Evolutionary conservation across 352 stramenopile genomes (phyloP).

Genomic region (Aphanomyces astaci): DNA sequence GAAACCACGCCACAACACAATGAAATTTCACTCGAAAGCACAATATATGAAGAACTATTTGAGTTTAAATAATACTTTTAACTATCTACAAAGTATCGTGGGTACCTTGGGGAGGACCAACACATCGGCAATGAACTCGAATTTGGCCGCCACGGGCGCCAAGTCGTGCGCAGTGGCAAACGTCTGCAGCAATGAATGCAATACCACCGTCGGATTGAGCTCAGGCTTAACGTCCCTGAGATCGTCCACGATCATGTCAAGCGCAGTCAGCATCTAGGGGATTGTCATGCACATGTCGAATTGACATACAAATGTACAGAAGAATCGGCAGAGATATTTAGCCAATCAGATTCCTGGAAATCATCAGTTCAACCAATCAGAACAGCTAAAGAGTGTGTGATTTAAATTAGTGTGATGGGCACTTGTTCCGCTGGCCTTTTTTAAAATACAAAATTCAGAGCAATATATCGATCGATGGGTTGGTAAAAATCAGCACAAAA

Average conservation of each 20-base stretch:
- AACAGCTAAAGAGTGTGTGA: not conserved
- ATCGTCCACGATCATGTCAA: not conserved
- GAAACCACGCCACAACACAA: too few relatives aligned
- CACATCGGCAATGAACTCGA: slow-evolving; percentile 71
- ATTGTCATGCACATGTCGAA: too few relatives aligned
- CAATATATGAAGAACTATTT: too few relatives aligned
- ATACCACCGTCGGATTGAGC: slow-evolving; percentile 68
- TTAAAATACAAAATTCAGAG: too few relatives aligned
- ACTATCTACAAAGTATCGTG: not conserved
- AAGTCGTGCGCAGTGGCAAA: slow-evolving; percentile 49
- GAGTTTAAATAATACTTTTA: not conserved
- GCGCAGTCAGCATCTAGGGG: not conserved
- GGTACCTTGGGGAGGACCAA: slow-evolving; percentile 48
- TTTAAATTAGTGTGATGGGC: too few relatives aligned
- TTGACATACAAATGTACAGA: too few relatives aligned
- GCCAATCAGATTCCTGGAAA: too few relatives aligned
- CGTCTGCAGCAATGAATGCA: slow-evolving; percentile 42
- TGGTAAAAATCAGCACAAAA: too few relatives aligned
- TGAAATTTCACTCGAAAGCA: too few relatives aligned
- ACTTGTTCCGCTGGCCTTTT: too few relatives aligned
- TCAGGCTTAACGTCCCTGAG: not conserved
- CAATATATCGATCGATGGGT: too few relatives aligned
- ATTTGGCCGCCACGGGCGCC: slow-evolving; percentile 30
- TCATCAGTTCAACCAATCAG: not conserved
- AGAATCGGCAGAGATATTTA: too few relatives aligned